Conservation (phyloP, 352 stramenopile genomes). For the Globisporangium abappressorium region DNA sequence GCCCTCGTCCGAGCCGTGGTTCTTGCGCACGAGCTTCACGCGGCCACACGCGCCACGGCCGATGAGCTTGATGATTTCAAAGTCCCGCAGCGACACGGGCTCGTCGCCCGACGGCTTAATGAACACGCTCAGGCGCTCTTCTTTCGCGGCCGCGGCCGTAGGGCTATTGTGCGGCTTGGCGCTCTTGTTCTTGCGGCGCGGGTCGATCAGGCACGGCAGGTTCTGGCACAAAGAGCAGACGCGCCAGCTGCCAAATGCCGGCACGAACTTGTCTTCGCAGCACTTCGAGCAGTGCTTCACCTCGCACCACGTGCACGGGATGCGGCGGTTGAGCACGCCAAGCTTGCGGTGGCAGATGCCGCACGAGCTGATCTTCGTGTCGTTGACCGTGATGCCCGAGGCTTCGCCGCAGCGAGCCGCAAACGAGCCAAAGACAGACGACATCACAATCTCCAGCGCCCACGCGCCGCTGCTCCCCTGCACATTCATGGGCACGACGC, state of each 20-base stretch:
- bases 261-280: conserved; percentile 86
- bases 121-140: conserved; percentile 72
- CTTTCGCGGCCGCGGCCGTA: conserved; percentile 26
- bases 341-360: conserved; percentile 84
- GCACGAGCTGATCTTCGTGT: conserved; percentile 63
- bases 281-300: conserved; percentile 85
- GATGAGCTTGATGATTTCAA: conserved; percentile 98
- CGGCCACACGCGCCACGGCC: conserved; percentile 90
- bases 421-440: conserved; percentile 80
- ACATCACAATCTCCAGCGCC: conserved; percentile 82
- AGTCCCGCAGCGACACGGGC: conserved; percentile 81
- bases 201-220: conserved; percentile 79
- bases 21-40: conserved; percentile 88
- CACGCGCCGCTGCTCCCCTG: conserved; percentile 70
- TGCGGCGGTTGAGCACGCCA: conserved; percentile 70
- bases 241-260: conserved; percentile 68
- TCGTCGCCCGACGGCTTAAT: conserved; percentile 65
- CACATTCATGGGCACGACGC: conserved; percentile 64
- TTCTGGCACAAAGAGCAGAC: conserved; percentile 79
- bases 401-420: conserved; percentile 65
- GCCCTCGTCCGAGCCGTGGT: conserved; percentile 76
- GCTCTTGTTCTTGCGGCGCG: conserved; percentile 65
- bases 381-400: conserved; percentile 72
- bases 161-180: conserved; percentile 64
- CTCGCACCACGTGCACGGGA: conserved; percentile 81